phyloP scores from a whole-genome alignment of 1,284 basidiomycete genomes.

The Ustilago lituana region DNA sequence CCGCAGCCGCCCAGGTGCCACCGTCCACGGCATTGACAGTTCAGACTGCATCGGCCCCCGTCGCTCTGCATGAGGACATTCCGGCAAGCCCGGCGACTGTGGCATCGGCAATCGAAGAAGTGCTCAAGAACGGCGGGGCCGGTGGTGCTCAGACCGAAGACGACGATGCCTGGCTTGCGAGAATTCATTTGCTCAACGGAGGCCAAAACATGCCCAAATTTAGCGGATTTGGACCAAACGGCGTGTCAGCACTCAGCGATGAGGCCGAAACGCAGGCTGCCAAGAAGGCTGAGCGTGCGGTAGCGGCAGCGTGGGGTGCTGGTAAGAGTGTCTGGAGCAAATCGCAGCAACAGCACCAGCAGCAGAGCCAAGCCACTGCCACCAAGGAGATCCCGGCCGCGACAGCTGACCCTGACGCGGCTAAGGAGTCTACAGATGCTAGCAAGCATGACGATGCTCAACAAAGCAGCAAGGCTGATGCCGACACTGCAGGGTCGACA shows the following conservation, averaged over 20 bases:
- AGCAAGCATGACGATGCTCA: not conserved
- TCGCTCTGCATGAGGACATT: constrained; percentile 19
- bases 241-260: constrained; percentile 16
- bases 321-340: constrained; percentile 47
- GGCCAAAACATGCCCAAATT: constrained; percentile 54
- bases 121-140: constrained; percentile 30
- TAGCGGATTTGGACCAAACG: constrained; percentile 32
- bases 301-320: constrained; percentile 47
- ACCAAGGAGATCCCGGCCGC: not conserved
- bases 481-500: no score
- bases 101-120: constrained; percentile 41
- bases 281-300: constrained; percentile 47
- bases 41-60: constrained; percentile 1
- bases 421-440: not conserved
- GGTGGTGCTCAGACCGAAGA: constrained; percentile 36
- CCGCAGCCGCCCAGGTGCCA: constrained; percentile 6
- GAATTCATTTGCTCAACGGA: constrained; percentile 62
- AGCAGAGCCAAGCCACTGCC: not conserved
- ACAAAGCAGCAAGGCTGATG: not conserved
- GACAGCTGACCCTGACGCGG: not conserved
- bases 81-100: constrained; percentile 43
- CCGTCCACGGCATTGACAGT: constrained; percentile 4
- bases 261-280: constrained; percentile 37
- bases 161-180: constrained; percentile 59
- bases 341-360: constrained; percentile 25